Evolutionary conservation across 495 filamentous ascomycete species (phyloP).

Genomic region (Aspergillus baeticus): DNA sequence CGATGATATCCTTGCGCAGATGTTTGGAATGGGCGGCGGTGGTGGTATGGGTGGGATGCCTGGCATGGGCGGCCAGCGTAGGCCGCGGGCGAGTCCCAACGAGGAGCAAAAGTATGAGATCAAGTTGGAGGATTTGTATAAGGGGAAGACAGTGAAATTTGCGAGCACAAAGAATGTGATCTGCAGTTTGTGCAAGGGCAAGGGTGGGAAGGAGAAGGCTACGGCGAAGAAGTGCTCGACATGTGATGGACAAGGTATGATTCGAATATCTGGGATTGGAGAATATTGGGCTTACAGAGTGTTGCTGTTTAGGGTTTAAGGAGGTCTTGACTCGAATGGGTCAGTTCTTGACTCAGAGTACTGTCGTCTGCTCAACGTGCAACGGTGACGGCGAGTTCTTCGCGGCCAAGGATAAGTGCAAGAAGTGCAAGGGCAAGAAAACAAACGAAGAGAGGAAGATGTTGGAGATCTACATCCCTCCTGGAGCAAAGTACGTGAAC

Average conservation of each 20-base stretch:
- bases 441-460: conserved; percentile 84
- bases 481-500: conserved; percentile 63
- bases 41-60: conserved; percentile 59
- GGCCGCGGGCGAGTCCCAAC: conserved; percentile 70
- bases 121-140: conserved; percentile 90
- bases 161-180: conserved; percentile 89
- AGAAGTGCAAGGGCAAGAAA: conserved; percentile 93
- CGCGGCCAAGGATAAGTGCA: conserved; percentile 94
- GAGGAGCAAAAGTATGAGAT: conserved; percentile 91
- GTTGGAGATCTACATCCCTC: conserved; percentile 92
- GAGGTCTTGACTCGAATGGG: conserved; percentile 75
- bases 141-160: conserved; percentile 97
- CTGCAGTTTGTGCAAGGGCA: conserved; percentile 82
- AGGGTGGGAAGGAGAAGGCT: conserved; percentile 87
- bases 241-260: conserved; percentile 70
- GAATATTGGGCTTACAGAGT: conserved; percentile 11
- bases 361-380: conserved; percentile 73
- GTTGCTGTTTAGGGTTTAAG: conserved; percentile 49
- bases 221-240: conserved; percentile 80
- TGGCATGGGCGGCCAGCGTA: conserved; percentile 52
- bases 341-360: conserved; percentile 74
- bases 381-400: conserved; percentile 77
- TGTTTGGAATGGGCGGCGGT: conserved; percentile 76
- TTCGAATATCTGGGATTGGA: not conserved
- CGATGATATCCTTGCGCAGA: conserved; percentile 86